phyloP scores from a whole-genome alignment of 2,329 filamentous ascomycete species.

The Metarhizium humberi region DNA sequence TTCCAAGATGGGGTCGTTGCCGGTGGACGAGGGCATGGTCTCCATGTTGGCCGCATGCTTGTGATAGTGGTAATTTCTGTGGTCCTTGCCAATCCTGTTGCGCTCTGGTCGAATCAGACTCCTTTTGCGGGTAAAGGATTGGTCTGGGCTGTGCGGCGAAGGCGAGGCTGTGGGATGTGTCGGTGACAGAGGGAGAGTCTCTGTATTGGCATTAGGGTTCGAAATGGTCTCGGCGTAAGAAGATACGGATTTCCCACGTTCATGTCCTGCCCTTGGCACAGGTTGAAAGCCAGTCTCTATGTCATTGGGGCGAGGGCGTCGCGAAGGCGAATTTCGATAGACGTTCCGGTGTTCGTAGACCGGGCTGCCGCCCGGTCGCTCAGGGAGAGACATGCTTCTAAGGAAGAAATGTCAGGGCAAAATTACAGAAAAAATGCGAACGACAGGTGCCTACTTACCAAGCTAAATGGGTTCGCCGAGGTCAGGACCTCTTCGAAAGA shows the following conservation, averaged over 20 bases:
- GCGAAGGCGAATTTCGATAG: constrained; percentile 60
- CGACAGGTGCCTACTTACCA: background rate
- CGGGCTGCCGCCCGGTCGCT: constrained; percentile 55
- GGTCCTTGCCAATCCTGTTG: constrained; percentile 72
- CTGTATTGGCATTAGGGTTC: constrained; percentile 45
- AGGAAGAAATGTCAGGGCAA: constrained; percentile 12
- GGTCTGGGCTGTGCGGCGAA: constrained; percentile 18
- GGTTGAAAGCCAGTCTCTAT: constrained; percentile 55
- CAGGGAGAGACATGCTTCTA: constrained; percentile 51
- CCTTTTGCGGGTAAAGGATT: constrained; percentile 58
- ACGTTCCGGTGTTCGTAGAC: constrained; percentile 51
- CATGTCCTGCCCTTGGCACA: constrained; percentile 31
- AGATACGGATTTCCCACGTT: constrained; percentile 47
- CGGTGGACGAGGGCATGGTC: constrained; percentile 81
- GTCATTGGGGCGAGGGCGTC: constrained; percentile 57
- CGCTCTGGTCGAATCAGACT: constrained; percentile 87
- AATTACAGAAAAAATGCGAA: background rate
- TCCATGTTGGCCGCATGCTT: constrained; percentile 92
- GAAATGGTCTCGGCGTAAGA: constrained; percentile 50
- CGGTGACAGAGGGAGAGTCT: constrained; percentile 45
- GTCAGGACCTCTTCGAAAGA: background rate
- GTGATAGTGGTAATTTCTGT: constrained; percentile 93
- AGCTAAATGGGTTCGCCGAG: background rate
- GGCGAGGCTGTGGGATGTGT: constrained; percentile 24
- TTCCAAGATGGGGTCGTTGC: constrained; percentile 81